Conservation (phyloP, 1,284 basidiomycete species). For the Cryptococcus sp. region DNA sequence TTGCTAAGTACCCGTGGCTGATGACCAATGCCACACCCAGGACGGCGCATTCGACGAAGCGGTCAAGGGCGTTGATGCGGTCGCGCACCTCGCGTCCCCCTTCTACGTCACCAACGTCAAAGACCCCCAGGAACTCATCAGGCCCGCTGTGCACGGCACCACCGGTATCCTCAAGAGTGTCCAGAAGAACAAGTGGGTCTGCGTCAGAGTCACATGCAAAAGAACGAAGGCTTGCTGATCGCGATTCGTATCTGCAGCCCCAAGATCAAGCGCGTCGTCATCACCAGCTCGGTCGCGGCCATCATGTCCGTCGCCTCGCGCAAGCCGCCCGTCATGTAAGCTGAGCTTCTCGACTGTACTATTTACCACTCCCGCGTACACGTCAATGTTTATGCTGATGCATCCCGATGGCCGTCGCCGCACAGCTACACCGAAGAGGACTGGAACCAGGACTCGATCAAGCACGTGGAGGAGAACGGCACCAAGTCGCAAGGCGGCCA, state of each 20-base stretch:
- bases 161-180: conserved; percentile 61
- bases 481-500: conserved; percentile 59
- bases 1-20: no score
- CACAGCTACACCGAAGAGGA: conserved; percentile 53
- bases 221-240: no score
- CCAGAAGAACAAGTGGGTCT: conserved; percentile 58
- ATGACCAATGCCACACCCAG: conserved; percentile 48
- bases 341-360: background rate
- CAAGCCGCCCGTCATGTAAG: conserved; percentile 12
- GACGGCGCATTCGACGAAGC: conserved; percentile 68
- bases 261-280: conserved; percentile 65
- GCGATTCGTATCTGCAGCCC: conserved; percentile 43
- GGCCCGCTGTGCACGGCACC: conserved; percentile 67
- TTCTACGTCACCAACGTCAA: conserved; percentile 44
- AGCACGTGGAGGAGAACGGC: conserved; percentile 61
- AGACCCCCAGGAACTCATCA: conserved; percentile 58
- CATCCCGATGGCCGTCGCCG: background rate
- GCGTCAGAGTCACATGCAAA: no score
- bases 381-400: background rate
- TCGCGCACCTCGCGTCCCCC: conserved; percentile 48
- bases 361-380: background rate
- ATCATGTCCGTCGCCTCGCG: conserved; percentile 47
- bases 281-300: conserved; percentile 65
- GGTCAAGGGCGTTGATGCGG: conserved; percentile 65
- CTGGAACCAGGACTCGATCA: conserved; percentile 67